Conservation (phyloP, 495 filamentous ascomycete species). For the Emericellopsis terricola region DNA sequence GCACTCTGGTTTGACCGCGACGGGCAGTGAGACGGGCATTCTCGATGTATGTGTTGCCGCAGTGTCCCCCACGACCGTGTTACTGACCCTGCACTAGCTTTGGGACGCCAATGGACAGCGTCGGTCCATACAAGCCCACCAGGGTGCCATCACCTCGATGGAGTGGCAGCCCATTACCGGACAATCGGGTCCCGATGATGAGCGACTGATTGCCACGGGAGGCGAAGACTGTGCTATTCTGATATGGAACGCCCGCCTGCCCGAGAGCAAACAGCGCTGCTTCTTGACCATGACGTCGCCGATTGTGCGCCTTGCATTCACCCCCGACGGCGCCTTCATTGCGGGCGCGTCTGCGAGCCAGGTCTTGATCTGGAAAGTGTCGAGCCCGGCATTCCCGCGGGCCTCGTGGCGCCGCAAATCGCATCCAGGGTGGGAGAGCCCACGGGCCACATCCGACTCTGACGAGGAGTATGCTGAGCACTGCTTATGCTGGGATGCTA, state of each 20-base stretch:
- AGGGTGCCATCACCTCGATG: conserved; percentile 27
- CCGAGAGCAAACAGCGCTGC: conserved; percentile 34
- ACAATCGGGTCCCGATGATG: conserved; percentile 12
- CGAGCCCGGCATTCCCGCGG: conserved; percentile 42
- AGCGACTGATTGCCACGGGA: conserved; percentile 31
- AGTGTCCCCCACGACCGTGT: conserved; percentile 1
- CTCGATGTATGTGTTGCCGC: conserved; percentile 26
- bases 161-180: conserved; percentile 32
- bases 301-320: conserved; percentile 46
- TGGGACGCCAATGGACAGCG: conserved; percentile 28
- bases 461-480: conserved; percentile 29
- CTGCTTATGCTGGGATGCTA: conserved; percentile 56
- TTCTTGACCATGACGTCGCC: conserved; percentile 38
- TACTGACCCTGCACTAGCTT: conserved; percentile 17
- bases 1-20: conserved; percentile 25
- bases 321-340: conserved; percentile 53
- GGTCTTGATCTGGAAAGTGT: conserved; percentile 56
- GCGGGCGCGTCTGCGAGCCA: conserved; percentile 47
- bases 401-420: conserved; percentile 39
- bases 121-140: conserved; percentile 28
- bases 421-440: conserved; percentile 31
- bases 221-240: conserved; percentile 46
- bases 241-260: conserved; percentile 46
- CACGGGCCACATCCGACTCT: conserved; percentile 20
- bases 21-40: conserved; percentile 28